These are phyloP conservation scores for Xerophyta viscosa DNA, from an alignment of 106 monocot species.

Conservation along the genomic window DNA sequence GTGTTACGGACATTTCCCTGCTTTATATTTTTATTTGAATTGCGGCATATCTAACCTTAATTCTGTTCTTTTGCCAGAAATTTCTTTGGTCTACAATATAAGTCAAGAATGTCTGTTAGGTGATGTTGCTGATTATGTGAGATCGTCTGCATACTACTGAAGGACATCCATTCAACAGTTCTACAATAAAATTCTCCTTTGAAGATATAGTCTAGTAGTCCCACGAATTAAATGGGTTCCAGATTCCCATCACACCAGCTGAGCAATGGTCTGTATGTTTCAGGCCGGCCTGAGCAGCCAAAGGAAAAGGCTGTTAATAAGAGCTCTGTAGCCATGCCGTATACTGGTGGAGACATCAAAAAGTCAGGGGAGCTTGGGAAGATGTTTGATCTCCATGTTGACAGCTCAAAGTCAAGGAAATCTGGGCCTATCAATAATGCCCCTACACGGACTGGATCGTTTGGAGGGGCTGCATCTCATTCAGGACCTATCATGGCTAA, in stretches of 20 bases:
- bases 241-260: constrained; percentile 18
- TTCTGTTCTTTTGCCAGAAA: background rate
- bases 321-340: constrained; percentile 10
- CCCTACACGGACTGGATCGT: constrained; percentile 13
- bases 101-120: too few relatives aligned
- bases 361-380: constrained; percentile 17
- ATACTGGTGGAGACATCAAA: constrained; percentile 14
- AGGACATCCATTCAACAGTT: background rate
- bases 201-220: background rate
- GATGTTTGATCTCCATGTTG: constrained; percentile 15
- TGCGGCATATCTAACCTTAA: too few relatives aligned
- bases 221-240: constrained; percentile 8
- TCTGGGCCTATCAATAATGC: constrained; percentile 16
- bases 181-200: background rate
- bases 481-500: constrained; percentile 6
- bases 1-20: too few relatives aligned
- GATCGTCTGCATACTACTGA: background rate
- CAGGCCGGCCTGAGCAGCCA: constrained; percentile 13
- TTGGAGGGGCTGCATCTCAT: constrained; percentile 12
- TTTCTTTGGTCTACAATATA: too few relatives aligned
- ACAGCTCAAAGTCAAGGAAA: constrained; percentile 13
- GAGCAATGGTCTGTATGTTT: constrained; percentile 16
- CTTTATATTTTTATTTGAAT: too few relatives aligned
- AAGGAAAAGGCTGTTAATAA: constrained; percentile 7
- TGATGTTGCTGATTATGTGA: background rate